These are phyloP conservation scores for Limonium bicolor DNA, from an alignment of 148 eudicot genomes.

Conservation along the genomic window DNA sequence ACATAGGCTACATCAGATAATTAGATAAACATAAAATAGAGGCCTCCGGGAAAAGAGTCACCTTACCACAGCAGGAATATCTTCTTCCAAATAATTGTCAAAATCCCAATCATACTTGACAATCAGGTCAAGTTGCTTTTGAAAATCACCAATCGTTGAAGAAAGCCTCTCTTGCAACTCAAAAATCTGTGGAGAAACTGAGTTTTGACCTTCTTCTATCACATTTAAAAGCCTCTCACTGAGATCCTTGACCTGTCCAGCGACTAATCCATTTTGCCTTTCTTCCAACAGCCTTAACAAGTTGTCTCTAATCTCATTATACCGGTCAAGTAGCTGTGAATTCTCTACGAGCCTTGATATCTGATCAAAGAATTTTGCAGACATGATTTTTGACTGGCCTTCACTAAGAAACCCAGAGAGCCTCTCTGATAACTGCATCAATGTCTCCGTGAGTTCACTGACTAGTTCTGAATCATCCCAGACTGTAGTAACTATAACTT, in stretches of 20 bases:
- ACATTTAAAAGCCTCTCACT: slow-evolving; percentile 75
- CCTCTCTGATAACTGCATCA: slow-evolving; percentile 60
- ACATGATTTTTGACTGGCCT: slow-evolving; percentile 51
- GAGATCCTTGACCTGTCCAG: slow-evolving; percentile 66
- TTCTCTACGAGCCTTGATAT: slow-evolving; percentile 61
- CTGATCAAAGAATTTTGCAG: slow-evolving; percentile 68
- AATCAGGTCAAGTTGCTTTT: slow-evolving; percentile 85
- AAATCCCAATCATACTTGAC: slow-evolving; percentile 96
- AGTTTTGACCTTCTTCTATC: slow-evolving; percentile 79
- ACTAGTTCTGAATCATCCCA: slow-evolving; percentile 77
- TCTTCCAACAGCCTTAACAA: slow-evolving; percentile 55
- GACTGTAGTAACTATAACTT: slow-evolving; percentile 22
- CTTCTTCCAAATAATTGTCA: slow-evolving; percentile 88
- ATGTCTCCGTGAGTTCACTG: slow-evolving; percentile 53
- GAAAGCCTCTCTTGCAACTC: slow-evolving; percentile 67
- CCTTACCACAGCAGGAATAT: slow-evolving; percentile 98
- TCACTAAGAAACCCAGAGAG: slow-evolving; percentile 85
- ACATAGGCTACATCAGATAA: no score
- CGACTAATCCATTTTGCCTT: slow-evolving; percentile 40
- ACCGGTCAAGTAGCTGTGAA: slow-evolving; percentile 46
- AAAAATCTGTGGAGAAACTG: slow-evolving; percentile 77
- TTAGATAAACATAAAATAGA: neutral
- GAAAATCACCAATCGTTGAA: slow-evolving; percentile 73
- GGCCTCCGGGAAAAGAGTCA: slow-evolving; percentile 37
- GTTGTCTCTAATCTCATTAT: slow-evolving; percentile 51